Evolutionary conservation across 202 grass and related monocot genomes (phyloP), one percentile per base, ranked within the genome.

Genomic region (Digitaria exilis): DNA sequence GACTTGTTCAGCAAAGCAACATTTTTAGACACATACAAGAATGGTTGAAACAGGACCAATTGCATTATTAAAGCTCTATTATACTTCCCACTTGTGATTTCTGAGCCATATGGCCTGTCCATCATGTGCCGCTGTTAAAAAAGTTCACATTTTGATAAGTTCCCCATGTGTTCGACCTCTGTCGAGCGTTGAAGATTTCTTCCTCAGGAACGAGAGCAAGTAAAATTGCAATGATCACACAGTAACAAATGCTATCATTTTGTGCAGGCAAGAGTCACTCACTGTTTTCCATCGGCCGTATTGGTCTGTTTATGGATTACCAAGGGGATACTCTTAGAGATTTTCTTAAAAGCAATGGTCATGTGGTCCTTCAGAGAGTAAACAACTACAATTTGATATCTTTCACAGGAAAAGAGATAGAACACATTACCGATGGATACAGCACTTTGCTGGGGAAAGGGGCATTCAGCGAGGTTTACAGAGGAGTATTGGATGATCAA

Each of bases 401-500:
- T 60, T 76, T 76, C 73, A 44, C 73, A 1, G 16, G 44, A 19
- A 76, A 76, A 6, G 73, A 76, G 37, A 26, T 43, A 60, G n/a
- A 25, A 1, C 8, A 43, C 17, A 65, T 83, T 17, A 83, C 70
- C 6, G 14, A 75, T 6, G 24, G 59, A 30, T 83, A 75, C 65
- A 43, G 31, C 45, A 54, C 1, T n/a, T 29, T 11, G 46, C 71
- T 84, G 4, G 81, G 81, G n/a, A 76, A 55, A 7, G 81, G 81
- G 1, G 46, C 46, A 14, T 83, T 56, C 2, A 71, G 71, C 55
- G 24, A 75, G 49, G 71, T 35, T 10, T 74, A 82, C 43, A 64
- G 62, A 64, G 80, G 80, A 14, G 17, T 4, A 4, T 22, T 73
- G 4, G 44, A 29, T 1, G 56, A 63, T 41, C 43, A 31, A 19